Conservation (phyloP, 2,329 filamentous ascomycete species). For the Aspergillus quadrilineatus region DNA sequence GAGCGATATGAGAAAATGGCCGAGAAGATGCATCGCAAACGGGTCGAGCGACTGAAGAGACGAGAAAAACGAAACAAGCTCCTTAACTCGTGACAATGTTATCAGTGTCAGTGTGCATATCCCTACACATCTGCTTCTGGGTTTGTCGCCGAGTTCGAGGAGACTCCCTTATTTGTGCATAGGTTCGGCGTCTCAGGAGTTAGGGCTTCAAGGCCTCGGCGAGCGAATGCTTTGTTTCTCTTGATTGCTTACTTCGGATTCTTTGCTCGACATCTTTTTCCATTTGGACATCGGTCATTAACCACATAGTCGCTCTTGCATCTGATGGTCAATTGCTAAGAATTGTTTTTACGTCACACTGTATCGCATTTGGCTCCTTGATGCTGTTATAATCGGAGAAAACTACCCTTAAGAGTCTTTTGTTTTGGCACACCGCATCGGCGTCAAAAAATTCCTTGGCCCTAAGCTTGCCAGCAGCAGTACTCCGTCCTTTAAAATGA, state of each 20-base stretch:
- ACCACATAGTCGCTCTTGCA: no score
- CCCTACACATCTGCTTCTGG: not conserved
- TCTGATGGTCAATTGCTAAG: no score
- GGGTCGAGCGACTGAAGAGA: constrained; percentile 87
- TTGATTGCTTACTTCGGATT: not conserved
- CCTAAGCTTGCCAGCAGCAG: no score
- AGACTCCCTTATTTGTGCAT: not conserved
- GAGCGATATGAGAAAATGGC: constrained; percentile 91
- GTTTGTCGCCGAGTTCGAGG: not conserved
- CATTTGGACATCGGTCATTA: not conserved
- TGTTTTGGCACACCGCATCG: no score
- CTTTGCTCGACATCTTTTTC: not conserved
- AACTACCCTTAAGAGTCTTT: no score
- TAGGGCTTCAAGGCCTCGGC: not conserved
- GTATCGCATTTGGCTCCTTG: no score
- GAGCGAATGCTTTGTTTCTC: not conserved
- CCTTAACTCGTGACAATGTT: constrained; percentile 39
- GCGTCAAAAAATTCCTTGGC: no score
- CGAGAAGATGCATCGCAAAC: constrained; percentile 96
- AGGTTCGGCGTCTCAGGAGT: constrained; percentile 6
- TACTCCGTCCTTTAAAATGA: no score
- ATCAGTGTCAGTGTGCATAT: not conserved
- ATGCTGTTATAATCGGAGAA: no score
- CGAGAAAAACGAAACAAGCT: constrained; percentile 83
- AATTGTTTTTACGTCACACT: no score